A percentile compares a stretch with the other conserved stretches of the same genome.
Conservation (phyloP, 2,329 filamentous ascomycete species). For the Clonostachys rosea region DNA sequence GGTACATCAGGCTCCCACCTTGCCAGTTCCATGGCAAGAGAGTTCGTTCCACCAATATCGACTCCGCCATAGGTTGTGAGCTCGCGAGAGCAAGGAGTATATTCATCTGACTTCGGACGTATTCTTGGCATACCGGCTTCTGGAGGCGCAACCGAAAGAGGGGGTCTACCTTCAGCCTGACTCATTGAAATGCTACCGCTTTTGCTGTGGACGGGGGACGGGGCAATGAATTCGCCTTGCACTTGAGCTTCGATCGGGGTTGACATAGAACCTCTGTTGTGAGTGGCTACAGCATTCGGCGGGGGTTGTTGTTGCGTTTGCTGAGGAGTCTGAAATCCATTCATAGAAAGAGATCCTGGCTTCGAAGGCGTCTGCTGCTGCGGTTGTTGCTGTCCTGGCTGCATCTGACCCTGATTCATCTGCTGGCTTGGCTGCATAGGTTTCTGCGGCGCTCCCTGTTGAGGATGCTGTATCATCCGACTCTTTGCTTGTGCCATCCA, state of each 20-base stretch:
- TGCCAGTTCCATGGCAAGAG: constrained; percentile 62
- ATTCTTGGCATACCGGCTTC: constrained; percentile 25
- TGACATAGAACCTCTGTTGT: too few species aligned
- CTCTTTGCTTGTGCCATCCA: constrained; percentile 53
- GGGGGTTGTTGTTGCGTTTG: constrained; percentile 25
- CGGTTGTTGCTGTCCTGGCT: constrained; percentile 27
- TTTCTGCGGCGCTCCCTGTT: constrained; percentile 10
- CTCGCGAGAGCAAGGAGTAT: constrained; percentile 49
- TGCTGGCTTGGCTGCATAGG: not conserved
- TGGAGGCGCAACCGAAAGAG: constrained; percentile 22
- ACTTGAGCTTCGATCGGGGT: constrained; percentile 5
- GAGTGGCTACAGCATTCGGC: not conserved
- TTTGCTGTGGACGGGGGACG: constrained; percentile 32
- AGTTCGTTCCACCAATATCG: constrained; percentile 49
- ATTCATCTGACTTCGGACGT: constrained; percentile 41
- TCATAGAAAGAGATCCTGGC: constrained; percentile 25
- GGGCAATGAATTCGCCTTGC: constrained; percentile 20
- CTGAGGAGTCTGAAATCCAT: constrained; percentile 21
- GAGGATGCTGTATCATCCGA: constrained; percentile 37
- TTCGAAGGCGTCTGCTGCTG: constrained; percentile 35
- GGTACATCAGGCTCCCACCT: constrained; percentile 72
- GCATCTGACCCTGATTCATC: constrained; percentile 7
- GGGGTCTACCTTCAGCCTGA: constrained; percentile 3
- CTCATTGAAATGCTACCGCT: constrained; percentile 31
- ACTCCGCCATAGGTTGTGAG: constrained; percentile 67